Conservation (phyloP, 495 filamentous ascomycete genomes). For the Penicillium bialowiezense region DNA sequence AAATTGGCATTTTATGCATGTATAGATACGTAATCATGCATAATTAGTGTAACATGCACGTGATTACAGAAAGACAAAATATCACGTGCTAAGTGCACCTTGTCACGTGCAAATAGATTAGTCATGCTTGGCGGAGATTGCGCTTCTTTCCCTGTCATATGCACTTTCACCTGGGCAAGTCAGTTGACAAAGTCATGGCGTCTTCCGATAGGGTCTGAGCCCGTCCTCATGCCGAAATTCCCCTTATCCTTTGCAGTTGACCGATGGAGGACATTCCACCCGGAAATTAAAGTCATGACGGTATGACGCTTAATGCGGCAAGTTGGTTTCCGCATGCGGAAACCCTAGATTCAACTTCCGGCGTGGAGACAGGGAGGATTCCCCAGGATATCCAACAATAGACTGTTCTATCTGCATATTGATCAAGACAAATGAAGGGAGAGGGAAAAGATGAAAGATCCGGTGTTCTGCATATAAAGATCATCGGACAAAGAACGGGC, state of each 20-base stretch:
- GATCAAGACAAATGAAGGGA: constrained; percentile 4
- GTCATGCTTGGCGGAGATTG: no score
- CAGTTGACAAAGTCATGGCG: constrained; percentile 27
- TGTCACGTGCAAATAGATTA: no score
- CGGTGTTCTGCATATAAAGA: constrained; percentile 22
- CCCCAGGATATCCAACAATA: constrained; percentile 12
- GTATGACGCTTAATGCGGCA: constrained; percentile 30
- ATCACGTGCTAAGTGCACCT: neutral
- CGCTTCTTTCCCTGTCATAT: no score
- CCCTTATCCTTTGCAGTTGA: neutral
- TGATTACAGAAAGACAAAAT: neutral
- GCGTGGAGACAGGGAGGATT: constrained; percentile 7
- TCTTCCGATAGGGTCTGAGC: neutral
- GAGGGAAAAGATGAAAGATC: neutral
- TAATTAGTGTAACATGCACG: neutral
- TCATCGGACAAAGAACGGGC: constrained; percentile 21
- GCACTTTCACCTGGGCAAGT: constrained; percentile 1
- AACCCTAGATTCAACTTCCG: constrained; percentile 15
- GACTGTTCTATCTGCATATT: constrained; percentile 6
- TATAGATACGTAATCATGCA: neutral
- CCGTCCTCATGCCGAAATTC: neutral
- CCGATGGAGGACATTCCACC: constrained; percentile 3
- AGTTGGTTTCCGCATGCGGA: constrained; percentile 30
- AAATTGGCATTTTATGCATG: neutral
- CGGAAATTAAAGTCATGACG: constrained; percentile 21